These are phyloP conservation scores for Auricularia heimuer DNA, from an alignment of 768 basidiomycete genomes.

Conservation along the genomic window DNA sequence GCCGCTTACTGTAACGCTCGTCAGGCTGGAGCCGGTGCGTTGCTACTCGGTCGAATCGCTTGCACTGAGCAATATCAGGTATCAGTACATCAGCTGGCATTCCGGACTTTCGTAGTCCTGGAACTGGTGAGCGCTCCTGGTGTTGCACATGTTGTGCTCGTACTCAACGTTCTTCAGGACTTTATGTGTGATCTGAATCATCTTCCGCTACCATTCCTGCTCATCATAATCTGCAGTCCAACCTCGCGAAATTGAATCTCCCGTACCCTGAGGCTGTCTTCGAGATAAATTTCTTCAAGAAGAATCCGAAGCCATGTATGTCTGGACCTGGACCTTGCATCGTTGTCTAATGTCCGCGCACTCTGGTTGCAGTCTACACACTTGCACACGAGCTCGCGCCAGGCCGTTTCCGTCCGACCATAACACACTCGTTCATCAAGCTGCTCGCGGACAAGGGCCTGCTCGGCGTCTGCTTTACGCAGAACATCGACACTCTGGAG, in stretches of 20 bases:
- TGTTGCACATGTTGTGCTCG: neutral
- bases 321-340: neutral
- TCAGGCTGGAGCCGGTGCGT: slow-evolving; percentile 17
- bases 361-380: slow-evolving; percentile 54
- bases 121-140: slow-evolving; percentile 48
- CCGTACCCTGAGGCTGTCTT: slow-evolving; percentile 97
- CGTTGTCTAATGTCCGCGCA: neutral
- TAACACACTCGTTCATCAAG: slow-evolving; percentile 82
- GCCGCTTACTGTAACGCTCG: neutral
- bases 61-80: slow-evolving; percentile 28
- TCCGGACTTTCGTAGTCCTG: slow-evolving; percentile 82
- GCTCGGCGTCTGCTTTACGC: slow-evolving; percentile 75
- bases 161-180: slow-evolving; percentile 25
- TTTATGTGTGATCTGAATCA: slow-evolving; percentile 32
- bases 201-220: neutral
- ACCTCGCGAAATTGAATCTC: slow-evolving; percentile 63
- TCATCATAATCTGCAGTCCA: slow-evolving; percentile 39
- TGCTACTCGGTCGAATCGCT: neutral
- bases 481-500: slow-evolving; percentile 91
- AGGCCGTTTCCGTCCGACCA: slow-evolving; percentile 78
- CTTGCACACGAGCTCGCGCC: slow-evolving; percentile 92
- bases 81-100: slow-evolving; percentile 76
- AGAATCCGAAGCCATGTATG: slow-evolving; percentile 73
- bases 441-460: slow-evolving; percentile 61
- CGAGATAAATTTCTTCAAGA: slow-evolving; percentile 76